Evolutionary conservation across 352 stramenopile species (phyloP).

Genomic region (Globisporangium recalcitrans): DNA sequence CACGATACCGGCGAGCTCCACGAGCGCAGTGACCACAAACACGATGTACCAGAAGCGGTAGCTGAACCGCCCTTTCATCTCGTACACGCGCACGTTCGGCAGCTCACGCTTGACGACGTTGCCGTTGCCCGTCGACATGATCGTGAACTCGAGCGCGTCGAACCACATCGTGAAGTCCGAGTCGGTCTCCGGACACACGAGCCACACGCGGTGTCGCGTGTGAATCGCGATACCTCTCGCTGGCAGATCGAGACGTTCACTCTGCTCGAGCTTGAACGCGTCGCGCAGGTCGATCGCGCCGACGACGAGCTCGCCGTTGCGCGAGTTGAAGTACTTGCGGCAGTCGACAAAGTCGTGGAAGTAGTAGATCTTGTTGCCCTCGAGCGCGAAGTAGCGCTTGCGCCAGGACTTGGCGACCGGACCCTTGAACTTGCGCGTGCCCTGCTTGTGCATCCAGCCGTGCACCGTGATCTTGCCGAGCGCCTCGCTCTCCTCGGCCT

Average conservation of each 20-base stretch:
- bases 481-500: conserved; percentile 37
- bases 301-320: conserved; percentile 68
- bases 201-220: conserved; percentile 67
- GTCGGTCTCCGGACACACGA: conserved; percentile 77
- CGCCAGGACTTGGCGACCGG: conserved; percentile 77
- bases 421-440: conserved; percentile 74
- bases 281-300: conserved; percentile 71
- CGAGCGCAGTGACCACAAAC: conserved; percentile 58
- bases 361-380: conserved; percentile 84
- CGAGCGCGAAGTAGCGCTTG: conserved; percentile 79
- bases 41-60: conserved; percentile 73
- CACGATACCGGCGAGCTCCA: conserved; percentile 45
- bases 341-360: conserved; percentile 82
- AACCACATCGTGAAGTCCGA: conserved; percentile 82
- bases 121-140: conserved; percentile 63
- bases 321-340: conserved; percentile 83
- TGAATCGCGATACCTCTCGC: conserved; percentile 67
- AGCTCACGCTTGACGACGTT: conserved; percentile 78
- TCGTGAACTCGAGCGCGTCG: conserved; percentile 66
- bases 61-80: conserved; percentile 67
- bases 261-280: conserved; percentile 77
- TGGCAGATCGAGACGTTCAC: conserved; percentile 64
- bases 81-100: conserved; percentile 72
- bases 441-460: conserved; percentile 85
- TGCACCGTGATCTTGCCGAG: conserved; percentile 70